Base-by-base conservation (phyloP, 2,329 filamentous ascomycete species). In the Phialophora tarda region DNA sequence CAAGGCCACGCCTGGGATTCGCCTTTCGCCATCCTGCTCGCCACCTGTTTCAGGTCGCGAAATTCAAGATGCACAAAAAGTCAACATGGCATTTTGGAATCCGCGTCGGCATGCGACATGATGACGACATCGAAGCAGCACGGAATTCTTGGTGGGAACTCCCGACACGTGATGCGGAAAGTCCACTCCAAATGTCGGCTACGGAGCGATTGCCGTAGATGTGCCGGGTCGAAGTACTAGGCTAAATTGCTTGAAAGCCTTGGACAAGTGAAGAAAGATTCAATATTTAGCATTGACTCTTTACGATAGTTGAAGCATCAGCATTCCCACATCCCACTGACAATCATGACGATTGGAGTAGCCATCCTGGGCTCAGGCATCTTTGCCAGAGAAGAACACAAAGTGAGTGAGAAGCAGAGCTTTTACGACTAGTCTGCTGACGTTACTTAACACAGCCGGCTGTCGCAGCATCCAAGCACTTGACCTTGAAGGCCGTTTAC, bases 381-480 rank as follows among this genome's bases (percentile, higher is more conserved):
- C 71, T 87, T 87, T 74, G 84, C 84, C 63, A 80, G 81, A 67
- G 85, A 86, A 75, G 81, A 86, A 69, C 84, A 86, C 72, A 78
- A 86, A 59, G 81, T 82, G 76, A 32, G 66, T 51, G 51, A 73
- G 30, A n/a, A 38, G 59, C 11, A 11, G 4, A n/a, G 2, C 30
- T 32, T 28, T 26, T 34, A 14, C 28, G 21, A 28, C n/a, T 14
- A 30, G 30, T 24, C 30, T 26, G 34, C 50, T 61, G 34, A 50
- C 26, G 21, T 28, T 32, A n/a, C 26, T 48, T 23, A 28, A 41
- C 1, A 32, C 64, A 83, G 81, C 85, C 85, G 2, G 84, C 84
- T 1, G 78, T 88, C 30, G 76, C 81, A 71, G 80, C 79, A 21
- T 78, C 80, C 24, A 69, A 77, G 28, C 72, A 73, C 38, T 76